Evolutionary conservation across 2,329 filamentous ascomycete genomes (phyloP).

Genomic region (Aspergillus glaucus): DNA sequence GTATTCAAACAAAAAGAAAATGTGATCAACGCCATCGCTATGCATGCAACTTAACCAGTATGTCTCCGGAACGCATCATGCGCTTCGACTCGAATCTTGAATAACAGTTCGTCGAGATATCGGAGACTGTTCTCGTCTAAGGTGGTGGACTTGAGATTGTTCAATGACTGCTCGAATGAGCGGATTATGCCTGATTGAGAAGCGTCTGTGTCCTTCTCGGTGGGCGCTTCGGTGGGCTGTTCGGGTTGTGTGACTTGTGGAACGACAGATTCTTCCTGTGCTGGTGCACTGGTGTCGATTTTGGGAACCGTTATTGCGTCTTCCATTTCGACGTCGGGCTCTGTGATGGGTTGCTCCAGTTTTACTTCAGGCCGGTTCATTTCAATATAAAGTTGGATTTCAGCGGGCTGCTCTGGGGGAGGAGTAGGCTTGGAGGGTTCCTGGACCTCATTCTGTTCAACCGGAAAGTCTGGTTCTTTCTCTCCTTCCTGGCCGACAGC

Average conservation of each 20-base stretch:
- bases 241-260: conserved; percentile 14
- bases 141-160: conserved; percentile 52
- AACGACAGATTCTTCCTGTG: conserved; percentile 3
- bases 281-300: neutral
- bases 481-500: neutral
- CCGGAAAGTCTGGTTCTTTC: neutral
- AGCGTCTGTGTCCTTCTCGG: conserved; percentile 1
- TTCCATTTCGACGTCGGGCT: conserved; percentile 5
- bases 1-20: neutral
- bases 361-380: conserved; percentile 9
- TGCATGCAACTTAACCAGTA: conserved; percentile 15
- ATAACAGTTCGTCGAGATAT: conserved; percentile 69
- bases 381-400: conserved; percentile 8
- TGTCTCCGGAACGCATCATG: conserved; percentile 61
- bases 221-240: neutral
- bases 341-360: neutral
- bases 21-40: neutral
- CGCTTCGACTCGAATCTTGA: conserved; percentile 69
- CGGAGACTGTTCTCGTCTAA: conserved; percentile 61
- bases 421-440: conserved; percentile 7
- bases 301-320: neutral
- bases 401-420: conserved; percentile 4
- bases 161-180: conserved; percentile 52
- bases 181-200: conserved; percentile 43
- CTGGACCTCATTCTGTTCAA: neutral